Evolutionary conservation across 441 rosid genomes (phyloP), one percentile per base, ranked within the genome.

Genomic region (Populus trichocarpa): DNA sequence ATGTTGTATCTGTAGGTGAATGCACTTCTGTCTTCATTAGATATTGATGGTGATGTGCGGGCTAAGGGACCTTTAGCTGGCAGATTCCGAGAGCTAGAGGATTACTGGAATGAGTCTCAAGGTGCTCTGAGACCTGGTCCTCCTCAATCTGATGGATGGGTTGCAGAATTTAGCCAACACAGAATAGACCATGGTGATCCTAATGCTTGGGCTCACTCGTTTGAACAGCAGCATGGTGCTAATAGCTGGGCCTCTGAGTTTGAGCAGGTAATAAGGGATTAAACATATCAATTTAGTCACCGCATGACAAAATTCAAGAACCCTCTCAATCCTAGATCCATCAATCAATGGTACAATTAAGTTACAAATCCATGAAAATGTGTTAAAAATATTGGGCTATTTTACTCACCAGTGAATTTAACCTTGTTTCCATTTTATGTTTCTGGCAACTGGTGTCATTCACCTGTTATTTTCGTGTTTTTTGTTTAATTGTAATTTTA

Each of bases 51-150:
- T 80, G 91, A 89, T 81, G 89, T 82, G 32, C 87, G 86, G 74
- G 93, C 89, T 64, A 91, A 87, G 85, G 93, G 96, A 73, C 91
- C 91, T 82, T 33, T 87, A 53, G 91, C 96, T 74, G 92, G 94
- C 84, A 88, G 98, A 86, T 89, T 85, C 74, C 87, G 79, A 63
- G 99, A 94, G 87, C 83, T 94, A 85, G 98, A 93, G 76, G 92
- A 85, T 81, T 89, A 91, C 80, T 96, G 99, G 97, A 94, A 93
- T 84, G 99, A 96, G 89, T 94, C 98, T 32, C 99, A 94, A 89
- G 92, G 93, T 81, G 68, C 86, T 82, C 35, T 85, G 79, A 85
- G 85, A 76, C 91, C 90, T 71, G 89, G 84, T 82, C 81, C 89
- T 69, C 95, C 88, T 82, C 84, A 88, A 80, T 87, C 89, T 22